A percentile compares a stretch with the other conserved stretches of the same genome.
These are phyloP conservation scores for Microglena sp. DNA, from an alignment of 139 green algal genomes.

Conservation along the genomic window DNA sequence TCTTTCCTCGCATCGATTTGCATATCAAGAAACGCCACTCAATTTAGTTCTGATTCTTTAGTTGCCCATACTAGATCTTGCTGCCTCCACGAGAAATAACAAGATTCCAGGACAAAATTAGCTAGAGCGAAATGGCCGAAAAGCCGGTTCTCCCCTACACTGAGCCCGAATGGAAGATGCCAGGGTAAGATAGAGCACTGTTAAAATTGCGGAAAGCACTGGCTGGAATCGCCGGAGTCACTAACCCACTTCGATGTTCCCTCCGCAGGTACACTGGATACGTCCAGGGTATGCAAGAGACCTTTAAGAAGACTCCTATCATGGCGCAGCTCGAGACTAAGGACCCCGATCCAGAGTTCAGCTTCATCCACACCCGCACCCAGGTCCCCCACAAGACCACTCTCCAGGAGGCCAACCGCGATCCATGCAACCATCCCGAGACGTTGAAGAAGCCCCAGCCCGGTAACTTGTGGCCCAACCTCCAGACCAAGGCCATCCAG, in stretches of 20 bases:
- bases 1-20: too few relatives aligned
- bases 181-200: slow-evolving; percentile 27
- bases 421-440: slow-evolving; percentile 53
- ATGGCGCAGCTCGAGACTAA: slow-evolving; percentile 54
- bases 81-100: too few relatives aligned
- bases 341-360: slow-evolving; percentile 30
- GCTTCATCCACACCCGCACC: slow-evolving; percentile 56
- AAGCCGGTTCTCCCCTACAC: too few relatives aligned
- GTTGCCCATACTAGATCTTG: too few relatives aligned
- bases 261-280: slow-evolving; percentile 61
- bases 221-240: background rate
- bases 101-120: too few relatives aligned
- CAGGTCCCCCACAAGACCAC: slow-evolving; percentile 13
- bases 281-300: slow-evolving; percentile 30
- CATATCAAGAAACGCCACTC: too few relatives aligned
- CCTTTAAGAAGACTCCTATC: slow-evolving; percentile 63
- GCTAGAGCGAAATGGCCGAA: too few relatives aligned
- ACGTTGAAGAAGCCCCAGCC: slow-evolving; percentile 36
- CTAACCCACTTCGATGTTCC: background rate
- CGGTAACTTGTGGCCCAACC: slow-evolving; percentile 51
- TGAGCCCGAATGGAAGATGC: slow-evolving; percentile 47
- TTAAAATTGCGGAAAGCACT: background rate
- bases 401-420: slow-evolving; percentile 11
- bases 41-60: too few relatives aligned
- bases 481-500: slow-evolving; percentile 41